Base-by-base conservation (phyloP, 1,284 basidiomycete genomes). In the Papiliotrema laurentii region DNA sequence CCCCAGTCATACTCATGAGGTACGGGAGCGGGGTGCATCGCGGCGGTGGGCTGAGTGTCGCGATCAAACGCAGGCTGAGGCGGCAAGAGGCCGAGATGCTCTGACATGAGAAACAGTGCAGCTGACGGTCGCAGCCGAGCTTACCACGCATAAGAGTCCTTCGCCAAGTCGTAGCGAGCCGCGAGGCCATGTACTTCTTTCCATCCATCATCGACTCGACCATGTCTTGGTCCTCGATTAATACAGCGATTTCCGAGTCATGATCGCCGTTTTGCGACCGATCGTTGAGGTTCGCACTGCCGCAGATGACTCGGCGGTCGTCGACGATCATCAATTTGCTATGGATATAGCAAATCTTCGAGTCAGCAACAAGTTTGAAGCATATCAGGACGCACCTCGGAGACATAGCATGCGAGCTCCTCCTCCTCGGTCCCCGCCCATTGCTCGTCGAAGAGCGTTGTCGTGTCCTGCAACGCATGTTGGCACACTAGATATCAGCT, bases 171-270 rank as follows among this genome's bases (percentile, higher is more conserved):
- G 69, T 63, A 0, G 71, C 69, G n/a, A 71, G 47, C 30, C 51
- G 53, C 18, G 58, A 58, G 3, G 66, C 68, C 57, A 74, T 72
- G 54, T 69, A 77, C 60, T 64, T 80, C 56, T 82, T 72, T 2
- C 89, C 89, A 60, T 89, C 77, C 91, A 96, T 94, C 4, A 68
- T 78, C 7, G 83, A 81, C 45, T 82, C 78, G 45, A 97, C 78
- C 75, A 83, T 76, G 47, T 94, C 89, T 2, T 79, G 75, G 63
- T 97, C 92, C 71, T 96, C 69, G 24, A 94, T 85, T 16, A 96
- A 83, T 5, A 93, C 74, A 1, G 87, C 88, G 58, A 96, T 94
- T 73, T 97, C 92, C 1, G 88, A 91, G 70, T 96, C 92, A 30
- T 89, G 88, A 62, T 93, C 83, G 26, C 92, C 91, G 80, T 85